Percentiles rank a stretch among this genome's conserved stretches.
Conservation (phyloP, 805 yeast genomes). For the Clavispora vitiphila region DNA sequence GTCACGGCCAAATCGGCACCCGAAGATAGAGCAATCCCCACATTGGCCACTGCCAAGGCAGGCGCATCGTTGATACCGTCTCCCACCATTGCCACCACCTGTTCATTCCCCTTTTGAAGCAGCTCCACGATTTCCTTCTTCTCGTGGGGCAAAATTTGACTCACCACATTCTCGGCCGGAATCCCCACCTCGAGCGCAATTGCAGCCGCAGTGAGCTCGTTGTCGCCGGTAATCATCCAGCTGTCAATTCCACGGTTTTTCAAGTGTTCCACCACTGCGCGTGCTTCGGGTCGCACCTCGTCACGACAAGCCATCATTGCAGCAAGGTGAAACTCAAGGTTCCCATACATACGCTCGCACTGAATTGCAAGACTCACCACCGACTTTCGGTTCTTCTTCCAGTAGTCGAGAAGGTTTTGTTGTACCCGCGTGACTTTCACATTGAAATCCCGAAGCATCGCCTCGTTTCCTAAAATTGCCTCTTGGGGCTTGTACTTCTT, state of each 20-base stretch:
- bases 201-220: constrained; percentile 58
- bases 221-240: constrained; percentile 80
- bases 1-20: constrained; percentile 75
- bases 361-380: constrained; percentile 51
- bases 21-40: constrained; percentile 71
- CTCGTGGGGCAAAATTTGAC: constrained; percentile 70
- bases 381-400: constrained; percentile 66
- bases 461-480: constrained; percentile 58
- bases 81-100: constrained; percentile 64
- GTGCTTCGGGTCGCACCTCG: constrained; percentile 53
- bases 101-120: constrained; percentile 39
- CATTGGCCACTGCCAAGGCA: constrained; percentile 68
- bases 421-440: constrained; percentile 34
- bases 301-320: constrained; percentile 58
- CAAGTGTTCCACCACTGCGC: constrained; percentile 37
- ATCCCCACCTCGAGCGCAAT: constrained; percentile 64
- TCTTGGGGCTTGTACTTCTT: constrained; percentile 24
- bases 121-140: constrained; percentile 57
- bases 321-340: constrained; percentile 32
- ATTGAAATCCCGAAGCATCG: constrained; percentile 45
- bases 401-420: constrained; percentile 32
- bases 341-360: constrained; percentile 22
- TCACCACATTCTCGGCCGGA: constrained; percentile 43
- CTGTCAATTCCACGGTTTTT: constrained; percentile 44
- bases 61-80: constrained; percentile 86